These are phyloP conservation scores for Chaetomium sp. DNA, from an alignment of 2,329 filamentous ascomycete genomes.

Conservation along the genomic window DNA sequence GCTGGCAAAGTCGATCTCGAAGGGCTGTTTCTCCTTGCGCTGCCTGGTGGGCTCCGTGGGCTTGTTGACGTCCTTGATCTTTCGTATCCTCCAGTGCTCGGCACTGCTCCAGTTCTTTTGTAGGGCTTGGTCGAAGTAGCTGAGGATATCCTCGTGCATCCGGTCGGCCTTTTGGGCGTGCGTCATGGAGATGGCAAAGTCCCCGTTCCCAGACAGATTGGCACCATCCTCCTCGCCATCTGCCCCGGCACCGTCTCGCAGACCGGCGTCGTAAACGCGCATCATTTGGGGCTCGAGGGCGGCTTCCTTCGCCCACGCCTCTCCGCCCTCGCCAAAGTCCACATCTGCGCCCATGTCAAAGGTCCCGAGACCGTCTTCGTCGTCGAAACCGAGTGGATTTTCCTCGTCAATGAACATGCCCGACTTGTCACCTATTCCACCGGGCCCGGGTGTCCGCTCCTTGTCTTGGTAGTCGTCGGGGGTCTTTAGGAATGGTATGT, in stretches of 20 bases:
- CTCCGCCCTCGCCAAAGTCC: conserved; percentile 90
- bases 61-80: conserved; percentile 75
- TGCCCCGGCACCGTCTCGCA: conserved; percentile 48
- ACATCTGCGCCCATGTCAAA: conserved; percentile 66
- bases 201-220: conserved; percentile 55
- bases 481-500: conserved; percentile 87
- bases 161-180: conserved; percentile 60
- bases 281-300: conserved; percentile 81
- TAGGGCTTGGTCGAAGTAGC: conserved; percentile 93
- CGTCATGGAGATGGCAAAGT: conserved; percentile 75
- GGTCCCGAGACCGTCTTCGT: conserved; percentile 67
- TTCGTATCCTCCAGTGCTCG: conserved; percentile 96
- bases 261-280: conserved; percentile 63
- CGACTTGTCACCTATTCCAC: conserved; percentile 57
- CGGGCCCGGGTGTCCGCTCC: conserved; percentile 47
- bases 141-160: conserved; percentile 88
- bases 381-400: conserved; percentile 73
- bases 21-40: conserved; percentile 92
- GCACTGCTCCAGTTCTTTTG: conserved; percentile 97
- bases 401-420: conserved; percentile 84
- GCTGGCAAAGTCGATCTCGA: conserved; percentile 83
- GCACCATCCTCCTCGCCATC: conserved; percentile 47
- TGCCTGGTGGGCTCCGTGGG: conserved; percentile 53
- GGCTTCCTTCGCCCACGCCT: conserved; percentile 89
- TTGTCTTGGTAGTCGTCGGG: conserved; percentile 74